Evolutionary conservation across 768 basidiomycete genomes (phyloP), one percentile per base, ranked within the genome.

Genomic region (Rubroboletus satanas): DNA sequence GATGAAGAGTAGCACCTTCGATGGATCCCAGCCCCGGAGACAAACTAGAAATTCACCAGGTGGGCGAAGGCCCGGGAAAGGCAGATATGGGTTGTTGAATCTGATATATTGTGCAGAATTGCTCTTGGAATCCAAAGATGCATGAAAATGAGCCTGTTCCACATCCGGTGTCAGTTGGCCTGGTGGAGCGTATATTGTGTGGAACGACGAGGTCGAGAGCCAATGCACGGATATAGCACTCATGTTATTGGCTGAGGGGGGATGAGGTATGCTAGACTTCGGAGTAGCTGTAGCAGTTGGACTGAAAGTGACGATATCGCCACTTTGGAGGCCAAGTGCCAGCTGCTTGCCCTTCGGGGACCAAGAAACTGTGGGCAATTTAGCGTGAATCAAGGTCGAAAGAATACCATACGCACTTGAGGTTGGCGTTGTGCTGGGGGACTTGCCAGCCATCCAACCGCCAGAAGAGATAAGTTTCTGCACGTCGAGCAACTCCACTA

Each of bases 321-420:
- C 89, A 18, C 76, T 78, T 59, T 80, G 80, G 15, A 90, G 71
- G 23, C 86, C 90, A 44, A 93, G 79, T 1, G 88, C 88, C 39
- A 93, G 75, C 52, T 92, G 90, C 65, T 90, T 93, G 43, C 90
- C 90, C 67, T 90, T 90, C 2, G 90, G 87, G 4, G 90, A 92
- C 90, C 90, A 93, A 12, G 87, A 81, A 9, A 86, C 90, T 92
- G 53, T 43, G 49, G n/a, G 23, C 9, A 49, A 35, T 59, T 55
- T 47, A 62, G 61, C 28, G 21, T 44, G 26, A 51, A 33, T 43
- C 49, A 44, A 33, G 0, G 4, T 6, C 29, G 32, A 48, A 23
- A 46, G 36, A 57, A 39, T 6, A 35, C 2, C 7, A 39, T n/a
- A 75, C 85, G 54, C 52, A 89, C 88, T 75, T 54, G 84, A 79